These are phyloP conservation scores for Podila verticillata DNA, from an alignment of 192 early-diverging fungal genomes.

Conservation along the genomic window DNA sequence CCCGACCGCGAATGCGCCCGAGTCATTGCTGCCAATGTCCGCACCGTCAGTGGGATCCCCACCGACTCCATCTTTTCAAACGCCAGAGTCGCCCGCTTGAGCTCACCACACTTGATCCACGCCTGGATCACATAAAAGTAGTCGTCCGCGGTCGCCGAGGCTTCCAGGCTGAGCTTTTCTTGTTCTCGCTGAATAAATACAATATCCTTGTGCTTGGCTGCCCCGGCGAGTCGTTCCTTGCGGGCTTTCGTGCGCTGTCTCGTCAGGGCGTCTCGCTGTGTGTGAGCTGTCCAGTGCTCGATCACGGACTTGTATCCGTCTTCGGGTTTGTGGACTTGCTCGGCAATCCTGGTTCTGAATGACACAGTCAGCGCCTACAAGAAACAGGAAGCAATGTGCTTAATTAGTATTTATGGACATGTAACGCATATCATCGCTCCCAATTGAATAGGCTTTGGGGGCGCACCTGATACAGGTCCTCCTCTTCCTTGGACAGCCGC, in stretches of 20 bases:
- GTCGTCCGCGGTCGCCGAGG: slow-evolving; percentile 27
- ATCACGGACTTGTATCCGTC: slow-evolving; percentile 49
- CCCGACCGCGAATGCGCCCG: slow-evolving; percentile 32
- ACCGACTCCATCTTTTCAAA: slow-evolving; percentile 42
- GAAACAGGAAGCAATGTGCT: background rate
- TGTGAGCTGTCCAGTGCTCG: slow-evolving; percentile 45
- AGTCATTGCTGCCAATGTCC: slow-evolving; percentile 35
- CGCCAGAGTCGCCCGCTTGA: slow-evolving; percentile 42
- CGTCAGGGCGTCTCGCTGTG: slow-evolving; percentile 27
- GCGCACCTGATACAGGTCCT: slow-evolving; percentile 45
- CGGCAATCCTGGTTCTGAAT: slow-evolving; percentile 42
- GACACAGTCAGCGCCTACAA: slow-evolving; percentile 38
- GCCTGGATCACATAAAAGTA: slow-evolving; percentile 47
- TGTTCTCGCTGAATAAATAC: slow-evolving; percentile 40
- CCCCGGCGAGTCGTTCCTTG: slow-evolving; percentile 30
- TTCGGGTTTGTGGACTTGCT: slow-evolving; percentile 46
- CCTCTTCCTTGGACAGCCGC: slow-evolving; percentile 31
- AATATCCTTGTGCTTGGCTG: slow-evolving; percentile 39
- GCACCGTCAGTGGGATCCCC: slow-evolving; percentile 7
- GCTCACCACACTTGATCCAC: slow-evolving; percentile 43
- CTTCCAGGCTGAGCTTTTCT: slow-evolving; percentile 28
- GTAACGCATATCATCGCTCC: too few species aligned
- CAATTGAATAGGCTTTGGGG: too few species aligned
- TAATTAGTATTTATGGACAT: too few species aligned
- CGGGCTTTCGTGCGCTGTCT: slow-evolving; percentile 33